A percentile compares a stretch with the other conserved stretches of the same genome.
Evolutionary conservation across 1,284 basidiomycete species (phyloP).

Genomic region (Pulchroboletus neoregius): DNA sequence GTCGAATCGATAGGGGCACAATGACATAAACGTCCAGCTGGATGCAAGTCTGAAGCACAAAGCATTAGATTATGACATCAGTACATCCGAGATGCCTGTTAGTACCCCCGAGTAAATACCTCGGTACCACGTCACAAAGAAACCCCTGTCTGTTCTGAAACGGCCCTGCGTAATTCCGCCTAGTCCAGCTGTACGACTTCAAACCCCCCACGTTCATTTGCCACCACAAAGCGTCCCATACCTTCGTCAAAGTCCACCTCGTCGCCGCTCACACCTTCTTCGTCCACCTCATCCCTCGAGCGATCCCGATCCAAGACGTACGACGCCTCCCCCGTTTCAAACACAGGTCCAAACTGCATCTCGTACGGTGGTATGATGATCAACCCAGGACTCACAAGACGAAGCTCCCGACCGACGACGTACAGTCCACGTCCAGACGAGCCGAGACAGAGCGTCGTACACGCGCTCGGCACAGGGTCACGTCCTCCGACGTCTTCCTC

Average conservation of each 20-base stretch:
- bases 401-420: constrained; percentile 23
- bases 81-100: not conserved
- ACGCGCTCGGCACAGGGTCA: constrained; percentile 5
- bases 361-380: constrained; percentile 26
- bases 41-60: not conserved
- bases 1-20: not conserved
- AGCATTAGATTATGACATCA: not conserved
- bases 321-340: constrained; percentile 22
- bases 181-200: constrained; percentile 27
- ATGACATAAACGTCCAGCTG: not conserved
- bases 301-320: constrained; percentile 19
- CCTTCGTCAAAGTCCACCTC: constrained; percentile 32
- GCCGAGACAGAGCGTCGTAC: constrained; percentile 24
- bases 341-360: constrained; percentile 29
- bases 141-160: not conserved
- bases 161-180: too few relatives aligned
- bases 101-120: not conserved
- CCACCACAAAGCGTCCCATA: constrained; percentile 31
- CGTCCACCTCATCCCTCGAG: not conserved
- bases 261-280: constrained; percentile 10
- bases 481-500: not conserved
- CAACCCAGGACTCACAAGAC: constrained; percentile 25
- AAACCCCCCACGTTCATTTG: constrained; percentile 25
- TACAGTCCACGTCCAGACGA: constrained; percentile 29
- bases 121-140: constrained; percentile 4